Evolutionary conservation across 306 rosid species (phyloP).

Genomic region (Cajanus cajan): DNA sequence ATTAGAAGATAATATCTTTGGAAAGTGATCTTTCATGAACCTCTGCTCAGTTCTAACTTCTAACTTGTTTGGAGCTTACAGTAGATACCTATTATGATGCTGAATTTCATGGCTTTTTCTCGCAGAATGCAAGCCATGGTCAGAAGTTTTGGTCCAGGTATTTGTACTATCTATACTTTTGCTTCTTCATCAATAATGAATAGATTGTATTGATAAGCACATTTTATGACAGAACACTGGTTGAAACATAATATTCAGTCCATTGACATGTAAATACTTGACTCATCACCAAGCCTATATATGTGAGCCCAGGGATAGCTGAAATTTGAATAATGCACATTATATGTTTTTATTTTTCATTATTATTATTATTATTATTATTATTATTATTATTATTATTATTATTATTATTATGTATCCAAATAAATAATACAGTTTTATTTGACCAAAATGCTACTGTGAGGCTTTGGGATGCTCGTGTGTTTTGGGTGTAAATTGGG

Average conservation of each 20-base stretch:
- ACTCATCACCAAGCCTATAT: no score
- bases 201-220: neutral
- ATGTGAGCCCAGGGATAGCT: neutral
- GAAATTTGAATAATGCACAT: no score
- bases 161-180: neutral
- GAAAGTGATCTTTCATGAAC: conserved; percentile 17
- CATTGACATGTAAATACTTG: no score
- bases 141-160: conserved; percentile 6
- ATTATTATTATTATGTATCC: no score
- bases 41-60: neutral
- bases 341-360: no score
- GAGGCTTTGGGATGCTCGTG: no score
- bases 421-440: no score
- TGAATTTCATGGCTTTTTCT: conserved; percentile 22
- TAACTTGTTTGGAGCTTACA: neutral
- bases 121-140: neutral
- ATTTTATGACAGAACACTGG: neutral
- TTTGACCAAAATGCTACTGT: no score
- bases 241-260: neutral
- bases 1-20: conserved; percentile 19
- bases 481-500: no score
- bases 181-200: neutral
- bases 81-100: neutral
- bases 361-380: no score
- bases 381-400: no score